phyloP scores from a whole-genome alignment of 2,329 filamentous ascomycete genomes.

The Dendryphion nanum region DNA sequence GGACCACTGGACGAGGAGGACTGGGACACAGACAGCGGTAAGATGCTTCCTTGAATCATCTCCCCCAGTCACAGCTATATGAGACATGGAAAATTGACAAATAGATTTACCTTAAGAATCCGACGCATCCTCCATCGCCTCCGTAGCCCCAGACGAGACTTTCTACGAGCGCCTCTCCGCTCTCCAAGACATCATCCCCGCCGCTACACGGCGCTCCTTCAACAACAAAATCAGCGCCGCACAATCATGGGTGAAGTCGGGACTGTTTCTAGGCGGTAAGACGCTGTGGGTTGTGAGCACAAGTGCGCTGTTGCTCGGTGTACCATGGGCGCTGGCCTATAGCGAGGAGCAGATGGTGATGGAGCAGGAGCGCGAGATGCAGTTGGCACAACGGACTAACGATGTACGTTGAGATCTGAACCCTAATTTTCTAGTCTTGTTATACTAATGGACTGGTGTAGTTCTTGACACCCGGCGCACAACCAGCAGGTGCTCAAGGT shows the following conservation, averaged over 20 bases:
- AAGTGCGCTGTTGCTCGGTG: constrained; percentile 82
- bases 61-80: no score
- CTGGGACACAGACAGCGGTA: constrained; percentile 91
- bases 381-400: constrained; percentile 88
- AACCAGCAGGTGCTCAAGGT: constrained; percentile 19
- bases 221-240: constrained; percentile 48
- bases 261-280: constrained; percentile 74
- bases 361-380: constrained; percentile 97
- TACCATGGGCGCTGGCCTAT: constrained; percentile 90
- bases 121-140: constrained; percentile 64
- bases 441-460: constrained; percentile 5
- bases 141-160: constrained; percentile 40
- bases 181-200: constrained; percentile 77
- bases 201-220: constrained; percentile 65
- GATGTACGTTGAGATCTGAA: constrained; percentile 58
- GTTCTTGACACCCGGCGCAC: constrained; percentile 35
- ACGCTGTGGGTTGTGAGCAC: constrained; percentile 89
- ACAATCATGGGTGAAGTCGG: constrained; percentile 57
- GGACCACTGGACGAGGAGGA: constrained; percentile 75
- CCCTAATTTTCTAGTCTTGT: background rate
- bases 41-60: constrained; percentile 40
- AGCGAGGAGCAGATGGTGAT: constrained; percentile 95
- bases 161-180: constrained; percentile 67
- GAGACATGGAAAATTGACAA: no score
- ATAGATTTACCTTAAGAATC: constrained; percentile 71